Evolutionary conservation across 805 yeast species (phyloP).

Genomic region (Saturnispora sekii): DNA sequence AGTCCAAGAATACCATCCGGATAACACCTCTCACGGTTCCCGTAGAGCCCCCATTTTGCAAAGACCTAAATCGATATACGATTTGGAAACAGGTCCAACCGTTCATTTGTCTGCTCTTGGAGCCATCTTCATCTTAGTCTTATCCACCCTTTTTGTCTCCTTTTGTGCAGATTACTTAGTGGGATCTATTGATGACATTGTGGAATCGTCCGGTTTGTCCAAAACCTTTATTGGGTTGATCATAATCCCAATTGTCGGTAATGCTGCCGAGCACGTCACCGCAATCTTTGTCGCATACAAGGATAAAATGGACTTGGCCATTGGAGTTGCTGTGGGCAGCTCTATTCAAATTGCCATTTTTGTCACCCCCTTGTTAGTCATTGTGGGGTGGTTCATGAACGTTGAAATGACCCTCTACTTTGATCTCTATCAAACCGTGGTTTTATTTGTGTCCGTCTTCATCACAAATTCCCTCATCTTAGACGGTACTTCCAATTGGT

Average conservation of each 20-base stretch:
- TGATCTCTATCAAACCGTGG: constrained; percentile 88
- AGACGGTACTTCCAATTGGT: constrained; percentile 95
- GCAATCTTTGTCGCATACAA: constrained; percentile 91
- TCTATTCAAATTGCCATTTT: constrained; percentile 92
- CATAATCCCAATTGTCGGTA: constrained; percentile 93
- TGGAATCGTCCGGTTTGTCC: constrained; percentile 72
- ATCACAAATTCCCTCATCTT: constrained; percentile 77
- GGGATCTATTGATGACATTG: constrained; percentile 86
- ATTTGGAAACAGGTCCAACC: constrained; percentile 17
- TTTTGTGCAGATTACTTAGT: constrained; percentile 90
- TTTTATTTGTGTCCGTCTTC: constrained; percentile 81
- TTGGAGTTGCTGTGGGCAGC: constrained; percentile 95
- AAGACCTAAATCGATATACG: constrained; percentile 25
- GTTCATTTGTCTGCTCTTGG: constrained; percentile 43
- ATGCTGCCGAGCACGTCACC: constrained; percentile 98
- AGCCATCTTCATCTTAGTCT: constrained; percentile 45
- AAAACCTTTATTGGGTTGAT: constrained; percentile 93
- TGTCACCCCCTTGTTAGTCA: constrained; percentile 90
- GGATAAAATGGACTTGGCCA: constrained; percentile 94
- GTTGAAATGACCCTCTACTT: constrained; percentile 90
- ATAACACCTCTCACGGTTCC: neutral
- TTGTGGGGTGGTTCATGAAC: constrained; percentile 85
- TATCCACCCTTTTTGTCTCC: constrained; percentile 72
- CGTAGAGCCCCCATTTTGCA: constrained; percentile 21
- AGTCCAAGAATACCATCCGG: neutral